A percentile compares a stretch with the other conserved stretches of the same genome.
These are phyloP conservation scores for Colletotrichum horii DNA, from an alignment of 2,329 filamentous ascomycete genomes.

Conservation along the genomic window DNA sequence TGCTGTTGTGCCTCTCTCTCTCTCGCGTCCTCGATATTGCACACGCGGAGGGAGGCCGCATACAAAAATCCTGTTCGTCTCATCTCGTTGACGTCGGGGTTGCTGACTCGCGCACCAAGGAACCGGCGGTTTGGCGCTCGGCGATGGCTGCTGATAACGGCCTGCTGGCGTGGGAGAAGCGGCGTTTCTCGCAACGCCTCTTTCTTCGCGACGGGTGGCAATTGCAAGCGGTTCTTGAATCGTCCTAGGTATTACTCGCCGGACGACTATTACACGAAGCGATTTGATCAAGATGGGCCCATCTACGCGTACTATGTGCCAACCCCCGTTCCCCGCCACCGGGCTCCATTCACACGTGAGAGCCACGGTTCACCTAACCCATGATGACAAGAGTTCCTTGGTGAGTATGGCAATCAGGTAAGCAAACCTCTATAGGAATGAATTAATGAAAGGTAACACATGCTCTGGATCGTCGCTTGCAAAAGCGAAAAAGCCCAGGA, in stretches of 20 bases:
- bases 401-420: neutral
- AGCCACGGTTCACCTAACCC: neutral
- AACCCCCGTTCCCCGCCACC: neutral
- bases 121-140: neutral
- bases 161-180: neutral
- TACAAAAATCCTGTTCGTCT: conserved; percentile 7
- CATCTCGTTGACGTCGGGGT: neutral
- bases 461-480: neutral
- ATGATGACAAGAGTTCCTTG: neutral
- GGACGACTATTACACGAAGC: neutral
- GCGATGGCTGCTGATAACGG: conserved; percentile 3
- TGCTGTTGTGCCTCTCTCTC: neutral
- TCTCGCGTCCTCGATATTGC: neutral
- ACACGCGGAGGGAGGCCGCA: neutral
- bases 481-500: neutral
- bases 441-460: neutral
- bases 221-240: neutral
- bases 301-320: neutral
- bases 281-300: conserved; percentile 3
- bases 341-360: neutral
- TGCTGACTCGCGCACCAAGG: conserved; percentile 9
- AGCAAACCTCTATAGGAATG: neutral
- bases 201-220: neutral
- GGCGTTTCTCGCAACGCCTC: neutral
- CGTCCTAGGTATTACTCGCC: neutral